Evolutionary conservation across 2,329 filamentous ascomycete species (phyloP).

Genomic region (Colletotrichum sp.): DNA sequence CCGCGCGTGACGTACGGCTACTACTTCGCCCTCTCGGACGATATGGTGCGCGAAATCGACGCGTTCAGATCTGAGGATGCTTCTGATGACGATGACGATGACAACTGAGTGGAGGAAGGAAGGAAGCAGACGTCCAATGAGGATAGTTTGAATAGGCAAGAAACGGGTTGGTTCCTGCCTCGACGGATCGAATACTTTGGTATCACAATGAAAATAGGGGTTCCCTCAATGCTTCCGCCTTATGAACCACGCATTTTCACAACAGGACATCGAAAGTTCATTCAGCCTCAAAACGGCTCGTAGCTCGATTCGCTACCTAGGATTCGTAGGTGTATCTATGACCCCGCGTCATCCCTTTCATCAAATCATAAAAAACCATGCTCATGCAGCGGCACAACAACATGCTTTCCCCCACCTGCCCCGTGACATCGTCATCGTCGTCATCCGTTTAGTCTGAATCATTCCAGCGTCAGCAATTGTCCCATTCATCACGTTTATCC

Average conservation of each 20-base stretch:
- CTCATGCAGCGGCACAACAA: neutral
- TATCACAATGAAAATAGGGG: neutral
- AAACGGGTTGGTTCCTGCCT: neutral
- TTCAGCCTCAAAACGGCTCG: neutral
- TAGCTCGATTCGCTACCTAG: conserved; percentile 11
- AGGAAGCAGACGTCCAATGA: neutral
- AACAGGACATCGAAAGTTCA: neutral
- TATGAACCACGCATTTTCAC: neutral
- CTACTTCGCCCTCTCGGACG: neutral
- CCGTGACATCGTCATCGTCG: neutral
- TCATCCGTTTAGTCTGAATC: neutral
- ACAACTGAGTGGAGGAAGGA: neutral
- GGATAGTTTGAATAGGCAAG: neutral
- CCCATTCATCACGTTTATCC: too few relatives aligned
- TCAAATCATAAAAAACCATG: neutral
- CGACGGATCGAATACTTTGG: neutral
- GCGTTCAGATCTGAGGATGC: neutral
- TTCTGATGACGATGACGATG: neutral
- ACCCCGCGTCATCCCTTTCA: neutral
- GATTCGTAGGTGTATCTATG: neutral
- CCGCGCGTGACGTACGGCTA: neutral
- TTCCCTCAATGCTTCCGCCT: neutral
- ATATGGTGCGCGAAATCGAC: neutral
- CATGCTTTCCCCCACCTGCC: neutral
- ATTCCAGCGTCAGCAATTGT: neutral